Conservation (phyloP, 2,329 filamentous ascomycete genomes). For the Aaosphaeria arxii region DNA sequence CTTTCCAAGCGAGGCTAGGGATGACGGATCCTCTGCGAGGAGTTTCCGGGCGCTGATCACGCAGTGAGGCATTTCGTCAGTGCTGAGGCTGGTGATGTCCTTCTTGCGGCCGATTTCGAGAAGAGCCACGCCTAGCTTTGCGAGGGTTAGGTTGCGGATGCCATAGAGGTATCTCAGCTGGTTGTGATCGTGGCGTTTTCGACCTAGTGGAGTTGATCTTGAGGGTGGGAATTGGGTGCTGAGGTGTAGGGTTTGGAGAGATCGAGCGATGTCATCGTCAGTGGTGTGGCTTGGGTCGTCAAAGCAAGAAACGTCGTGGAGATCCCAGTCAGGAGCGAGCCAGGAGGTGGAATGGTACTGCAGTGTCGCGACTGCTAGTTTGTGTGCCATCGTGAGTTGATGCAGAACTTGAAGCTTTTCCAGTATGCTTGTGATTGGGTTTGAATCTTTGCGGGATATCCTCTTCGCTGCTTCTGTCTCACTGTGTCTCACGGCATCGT, state of each 20-base stretch:
- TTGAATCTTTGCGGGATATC: neutral
- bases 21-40: neutral
- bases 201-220: neutral
- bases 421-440: constrained; percentile 1
- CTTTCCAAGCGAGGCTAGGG: constrained; percentile 3
- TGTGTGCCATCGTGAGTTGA: constrained; percentile 6
- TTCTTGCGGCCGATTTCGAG: constrained; percentile 6
- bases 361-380: constrained; percentile 7
- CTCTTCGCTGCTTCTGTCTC: neutral
- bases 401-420: constrained; percentile 2
- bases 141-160: constrained; percentile 8
- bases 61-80: neutral
- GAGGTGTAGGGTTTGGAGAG: neutral
- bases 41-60: neutral
- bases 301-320: constrained; percentile 11
- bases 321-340: constrained; percentile 9
- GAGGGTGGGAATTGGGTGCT: neutral
- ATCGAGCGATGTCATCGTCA: neutral
- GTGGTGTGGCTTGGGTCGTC: neutral
- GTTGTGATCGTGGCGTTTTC: neutral
- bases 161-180: constrained; percentile 5
- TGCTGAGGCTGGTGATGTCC: constrained; percentile 1
- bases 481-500: neutral
- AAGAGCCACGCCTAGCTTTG: constrained; percentile 7
- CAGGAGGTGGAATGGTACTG: constrained; percentile 12